Evolutionary conservation across 345 rosid species (phyloP), one percentile per base, ranked within the genome.

Genomic region (Noccaea bulbosa): DNA sequence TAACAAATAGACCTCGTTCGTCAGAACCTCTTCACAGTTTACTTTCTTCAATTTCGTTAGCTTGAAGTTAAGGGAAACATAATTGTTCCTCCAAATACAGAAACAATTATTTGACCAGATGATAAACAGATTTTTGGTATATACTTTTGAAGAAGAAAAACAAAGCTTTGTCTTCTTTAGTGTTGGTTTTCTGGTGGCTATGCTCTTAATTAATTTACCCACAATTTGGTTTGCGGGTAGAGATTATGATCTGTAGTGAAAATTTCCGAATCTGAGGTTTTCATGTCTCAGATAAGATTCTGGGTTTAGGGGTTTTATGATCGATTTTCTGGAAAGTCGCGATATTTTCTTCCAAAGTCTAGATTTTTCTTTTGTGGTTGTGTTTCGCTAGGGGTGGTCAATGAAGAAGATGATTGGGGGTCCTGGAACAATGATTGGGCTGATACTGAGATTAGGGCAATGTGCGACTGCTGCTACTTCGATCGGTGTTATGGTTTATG

Each of bases 401-500:
- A 86, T 90, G 97, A 88, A 86, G 87, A 85, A 83, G 78, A 52
- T 86, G 76, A 66, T 90, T 20, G 97, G 96, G 69, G 79, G 97
- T 52, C 98, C 98, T 7, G 98, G 97, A 63, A 81, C 93, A 1
- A 69, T 78, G 70, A 87, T 87, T 83, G 97, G 98, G 59, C 58
- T 88, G 55, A 72, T 84, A 8, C 62, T 93, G 75, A 81, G 96
- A 77, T 55, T 84, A 11, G 90, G 90, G 22, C 97, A 93, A 79
- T 87, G 85, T 40, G 85, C 72, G 7, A 87, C 82, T 60, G 86
- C 96, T 30, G 92, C 96, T 76, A 79, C 97, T 65, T 90, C 98
- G 5, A 84, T 90, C 41, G 85, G 79, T 30, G 79, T 85, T 72
- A 93, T 93, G 97, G 85, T 78, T 54, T 86, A 90, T 71, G 86